A percentile compares a stretch with the other conserved stretches of the same genome.
Conservation (phyloP, 2,329 filamentous ascomycete species). For the Lizonia empirigonia region DNA sequence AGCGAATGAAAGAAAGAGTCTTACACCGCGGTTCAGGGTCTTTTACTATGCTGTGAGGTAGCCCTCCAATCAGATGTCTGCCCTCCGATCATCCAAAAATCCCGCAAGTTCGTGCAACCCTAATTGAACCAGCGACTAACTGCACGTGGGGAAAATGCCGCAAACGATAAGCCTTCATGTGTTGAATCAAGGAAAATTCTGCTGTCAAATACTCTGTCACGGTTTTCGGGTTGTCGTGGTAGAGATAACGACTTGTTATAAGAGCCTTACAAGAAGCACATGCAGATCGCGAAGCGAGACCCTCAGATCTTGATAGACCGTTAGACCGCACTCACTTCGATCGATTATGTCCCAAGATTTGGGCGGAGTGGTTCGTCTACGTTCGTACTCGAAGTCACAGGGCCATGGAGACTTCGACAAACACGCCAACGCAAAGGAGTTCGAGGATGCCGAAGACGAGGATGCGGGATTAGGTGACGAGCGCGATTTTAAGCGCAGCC, state of each 20-base stretch:
- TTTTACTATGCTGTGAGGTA: neutral
- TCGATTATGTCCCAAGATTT: neutral
- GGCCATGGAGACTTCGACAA: slow-evolving; percentile 59
- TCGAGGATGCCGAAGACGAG: slow-evolving; percentile 37
- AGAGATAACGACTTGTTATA: neutral
- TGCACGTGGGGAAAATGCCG: neutral
- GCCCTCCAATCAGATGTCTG: neutral
- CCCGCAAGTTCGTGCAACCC: neutral
- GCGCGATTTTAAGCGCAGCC: slow-evolving; percentile 39
- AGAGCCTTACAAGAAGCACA: neutral
- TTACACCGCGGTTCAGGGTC: neutral
- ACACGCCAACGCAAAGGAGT: slow-evolving; percentile 63
- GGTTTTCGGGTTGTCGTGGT: neutral
- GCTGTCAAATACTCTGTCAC: neutral
- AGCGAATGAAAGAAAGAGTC: neutral
- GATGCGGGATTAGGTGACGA: slow-evolving; percentile 42
- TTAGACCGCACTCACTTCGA: neutral
- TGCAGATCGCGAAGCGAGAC: too few species aligned
- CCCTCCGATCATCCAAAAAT: neutral
- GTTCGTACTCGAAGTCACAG: neutral
- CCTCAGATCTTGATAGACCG: too few species aligned
- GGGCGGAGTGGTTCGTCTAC: neutral
- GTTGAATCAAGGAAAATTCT: neutral
- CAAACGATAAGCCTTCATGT: neutral
- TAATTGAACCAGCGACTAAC: neutral